Evolutionary conservation across 805 yeast genomes (phyloP).

Genomic region (Pichia cabralensis): DNA sequence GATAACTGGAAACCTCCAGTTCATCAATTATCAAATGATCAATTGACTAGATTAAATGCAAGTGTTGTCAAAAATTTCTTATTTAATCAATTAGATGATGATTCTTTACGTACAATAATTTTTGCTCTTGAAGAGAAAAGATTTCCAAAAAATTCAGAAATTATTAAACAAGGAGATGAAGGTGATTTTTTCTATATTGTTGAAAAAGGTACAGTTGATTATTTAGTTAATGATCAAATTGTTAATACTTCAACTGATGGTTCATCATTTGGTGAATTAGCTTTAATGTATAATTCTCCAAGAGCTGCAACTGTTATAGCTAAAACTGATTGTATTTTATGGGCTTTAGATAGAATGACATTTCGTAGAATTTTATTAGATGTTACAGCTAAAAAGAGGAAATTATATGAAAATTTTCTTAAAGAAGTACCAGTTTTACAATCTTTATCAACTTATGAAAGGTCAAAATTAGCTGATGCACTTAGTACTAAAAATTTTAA

Average conservation of each 20-base stretch:
- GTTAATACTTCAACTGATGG: constrained; percentile 79
- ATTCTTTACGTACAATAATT: constrained; percentile 65
- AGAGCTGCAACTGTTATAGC: constrained; percentile 93
- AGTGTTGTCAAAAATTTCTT: constrained; percentile 75
- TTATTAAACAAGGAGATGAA: constrained; percentile 86
- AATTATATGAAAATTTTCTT: constrained; percentile 81
- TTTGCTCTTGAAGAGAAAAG: constrained; percentile 73
- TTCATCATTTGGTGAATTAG: constrained; percentile 91
- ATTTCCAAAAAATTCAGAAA: constrained; percentile 47
- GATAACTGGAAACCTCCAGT: constrained; percentile 70
- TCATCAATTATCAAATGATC: constrained; percentile 51
- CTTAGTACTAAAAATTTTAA: constrained; percentile 66
- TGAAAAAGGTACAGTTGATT: constrained; percentile 79
- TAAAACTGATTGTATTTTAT: constrained; percentile 57
- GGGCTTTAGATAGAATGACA: constrained; percentile 91
- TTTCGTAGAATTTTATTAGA: constrained; percentile 87
- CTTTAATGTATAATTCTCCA: constrained; percentile 94
- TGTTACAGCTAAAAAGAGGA: constrained; percentile 82
- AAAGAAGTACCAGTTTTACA: constrained; percentile 77
- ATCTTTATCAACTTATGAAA: constrained; percentile 65
- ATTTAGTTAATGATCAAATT: constrained; percentile 56
- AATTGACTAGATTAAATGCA: constrained; percentile 55
- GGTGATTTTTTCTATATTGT: constrained; percentile 88
- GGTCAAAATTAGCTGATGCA: constrained; percentile 92
- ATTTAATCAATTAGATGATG: constrained; percentile 74